Percentiles rank a stretch among this genome's conserved stretches.
These are phyloP conservation scores for Symbiotaphrina buchneri DNA, from an alignment of 495 filamentous ascomycete genomes.

Conservation along the genomic window DNA sequence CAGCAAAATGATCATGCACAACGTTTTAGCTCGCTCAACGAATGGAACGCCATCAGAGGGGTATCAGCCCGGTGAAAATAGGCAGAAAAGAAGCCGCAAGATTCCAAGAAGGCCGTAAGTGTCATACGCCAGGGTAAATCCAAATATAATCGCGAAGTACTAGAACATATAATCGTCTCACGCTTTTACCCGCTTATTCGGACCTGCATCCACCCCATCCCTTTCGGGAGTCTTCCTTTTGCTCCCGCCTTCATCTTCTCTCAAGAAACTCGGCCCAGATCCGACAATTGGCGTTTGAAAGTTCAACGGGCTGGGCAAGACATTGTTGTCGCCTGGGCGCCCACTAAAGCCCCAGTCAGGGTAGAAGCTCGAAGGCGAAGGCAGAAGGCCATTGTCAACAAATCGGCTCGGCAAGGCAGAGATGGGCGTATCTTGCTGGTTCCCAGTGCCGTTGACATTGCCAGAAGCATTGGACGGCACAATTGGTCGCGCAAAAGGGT, in stretches of 20 bases:
- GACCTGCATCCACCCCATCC: too few species aligned
- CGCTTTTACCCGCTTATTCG: too few species aligned
- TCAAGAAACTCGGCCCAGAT: not conserved
- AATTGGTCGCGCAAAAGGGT: conserved; percentile 77
- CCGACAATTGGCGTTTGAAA: conserved; percentile 69
- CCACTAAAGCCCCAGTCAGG: conserved; percentile 66
- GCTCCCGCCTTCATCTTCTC: not conserved
- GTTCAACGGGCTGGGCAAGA: conserved; percentile 74
- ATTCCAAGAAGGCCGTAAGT: too few species aligned
- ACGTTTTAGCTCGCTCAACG: too few species aligned
- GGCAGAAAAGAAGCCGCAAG: too few species aligned
- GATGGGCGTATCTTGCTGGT: conserved; percentile 86
- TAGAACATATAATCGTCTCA: too few species aligned
- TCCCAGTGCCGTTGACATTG: conserved; percentile 35
- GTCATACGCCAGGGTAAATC: too few species aligned
- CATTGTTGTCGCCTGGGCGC: conserved; percentile 43
- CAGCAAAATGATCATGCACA: too few species aligned
- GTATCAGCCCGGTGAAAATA: too few species aligned
- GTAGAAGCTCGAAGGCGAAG: conserved; percentile 78
- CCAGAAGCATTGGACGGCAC: conserved; percentile 21
- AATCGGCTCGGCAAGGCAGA: conserved; percentile 90
- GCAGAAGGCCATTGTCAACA: conserved; percentile 54
- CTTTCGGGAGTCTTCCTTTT: conserved; percentile 5
- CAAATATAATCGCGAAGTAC: too few species aligned
- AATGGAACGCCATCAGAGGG: too few species aligned